Evolutionary conservation across 768 basidiomycete species (phyloP), one percentile per base, ranked within the genome.

Genomic region (Butyriboletus loyo): DNA sequence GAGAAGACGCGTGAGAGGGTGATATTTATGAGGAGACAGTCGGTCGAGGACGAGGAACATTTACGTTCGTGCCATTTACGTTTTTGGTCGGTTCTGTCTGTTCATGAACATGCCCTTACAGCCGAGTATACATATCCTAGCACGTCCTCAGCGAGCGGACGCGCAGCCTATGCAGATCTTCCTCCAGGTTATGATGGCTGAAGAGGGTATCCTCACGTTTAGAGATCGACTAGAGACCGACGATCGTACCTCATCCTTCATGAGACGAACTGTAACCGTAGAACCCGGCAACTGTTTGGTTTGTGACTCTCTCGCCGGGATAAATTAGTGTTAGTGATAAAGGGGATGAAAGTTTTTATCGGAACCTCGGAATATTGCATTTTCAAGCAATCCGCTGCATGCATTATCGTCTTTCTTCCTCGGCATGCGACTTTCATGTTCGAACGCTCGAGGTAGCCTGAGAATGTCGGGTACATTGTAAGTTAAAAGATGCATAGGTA

Each of bases 1-100:
- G 87, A 89, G 72, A 91, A 91, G 75, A 81, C 86, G 31, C 79
- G 89, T 46, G 88, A 91, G 71, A 73, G 80, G 42, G 82, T 82
- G 15, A 81, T 89, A 46, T 88, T 85, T 59, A 89, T 89, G 88
- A 84, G 75, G 65, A 73, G 86, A 42, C 82, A 83, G 65, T 56
- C 54, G 19, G 49, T 70, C 38, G 68, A 68, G n/a, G 70, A 69
- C 11, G 70, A 71, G 15, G 68, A 69, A 22, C 44, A 62, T 51
- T 28, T 69, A 40, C 68, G 68, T 69, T 54, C 9, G 68, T 71
- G 34, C 43, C 35, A 41, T 57, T 49, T 40, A 21, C 8, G 19
- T 39, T 51, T 11, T 45, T 39, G 25, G 25, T 28, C 37, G 31
- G 11, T 37, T 40, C 9, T 4, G 17, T 37, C 47, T 43, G 14